phyloP scores from a whole-genome alignment of 768 basidiomycete genomes.

The Russula brevipes region DNA sequence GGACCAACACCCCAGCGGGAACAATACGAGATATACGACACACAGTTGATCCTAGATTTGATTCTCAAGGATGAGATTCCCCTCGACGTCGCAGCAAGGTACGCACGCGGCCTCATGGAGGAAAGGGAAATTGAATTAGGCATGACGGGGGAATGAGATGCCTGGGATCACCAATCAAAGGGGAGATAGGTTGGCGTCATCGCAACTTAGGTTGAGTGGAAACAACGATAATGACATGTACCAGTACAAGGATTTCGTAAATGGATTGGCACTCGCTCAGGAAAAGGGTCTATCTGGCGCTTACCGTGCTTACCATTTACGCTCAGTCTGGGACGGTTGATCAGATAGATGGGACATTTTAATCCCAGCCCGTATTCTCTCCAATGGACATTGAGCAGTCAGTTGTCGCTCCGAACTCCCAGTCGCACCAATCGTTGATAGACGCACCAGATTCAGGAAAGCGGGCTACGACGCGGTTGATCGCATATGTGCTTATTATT shows the following conservation, averaged over 20 bases:
- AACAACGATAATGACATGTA: neutral
- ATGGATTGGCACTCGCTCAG: neutral
- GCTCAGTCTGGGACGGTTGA: too few relatives aligned
- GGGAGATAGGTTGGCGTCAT: neutral
- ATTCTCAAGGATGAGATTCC: neutral
- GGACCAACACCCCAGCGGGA: neutral
- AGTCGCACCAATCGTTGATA: conserved; percentile 33
- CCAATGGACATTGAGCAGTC: conserved; percentile 19
- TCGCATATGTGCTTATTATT: conserved; percentile 85
- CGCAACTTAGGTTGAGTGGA: neutral
- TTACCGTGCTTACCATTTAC: too few relatives aligned
- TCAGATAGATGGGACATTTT: too few relatives aligned
- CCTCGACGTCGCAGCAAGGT: neutral
- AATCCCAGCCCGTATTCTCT: neutral
- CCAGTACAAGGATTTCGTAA: too few relatives aligned
- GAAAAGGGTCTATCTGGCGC: too few relatives aligned
- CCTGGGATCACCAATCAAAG: neutral
- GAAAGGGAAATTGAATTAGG: neutral
- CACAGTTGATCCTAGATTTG: neutral
- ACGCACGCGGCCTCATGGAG: neutral
- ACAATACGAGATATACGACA: neutral
- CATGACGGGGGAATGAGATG: neutral
- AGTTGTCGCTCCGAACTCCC: neutral
- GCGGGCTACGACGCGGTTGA: conserved; percentile 87
- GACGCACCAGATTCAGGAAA: conserved; percentile 66